These are phyloP conservation scores for Candida pseudocylindracea DNA, from an alignment of 1,139 yeast genomes.

Conservation along the genomic window DNA sequence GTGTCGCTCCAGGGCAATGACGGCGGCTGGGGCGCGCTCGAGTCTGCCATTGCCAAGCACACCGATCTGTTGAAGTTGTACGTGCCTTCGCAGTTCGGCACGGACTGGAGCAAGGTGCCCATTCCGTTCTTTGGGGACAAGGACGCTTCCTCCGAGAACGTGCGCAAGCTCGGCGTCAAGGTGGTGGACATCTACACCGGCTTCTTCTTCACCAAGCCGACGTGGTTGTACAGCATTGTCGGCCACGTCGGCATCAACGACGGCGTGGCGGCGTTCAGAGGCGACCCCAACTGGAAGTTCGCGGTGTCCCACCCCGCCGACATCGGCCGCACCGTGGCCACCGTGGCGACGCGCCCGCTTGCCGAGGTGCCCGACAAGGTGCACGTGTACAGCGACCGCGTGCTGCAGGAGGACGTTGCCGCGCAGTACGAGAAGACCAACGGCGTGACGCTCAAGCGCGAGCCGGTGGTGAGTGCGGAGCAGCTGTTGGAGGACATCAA, in stretches of 20 bases:
- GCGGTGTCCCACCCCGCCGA: slow-evolving; percentile 16
- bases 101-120: slow-evolving; percentile 9
- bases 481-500: slow-evolving; percentile 12
- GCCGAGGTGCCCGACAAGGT: slow-evolving; percentile 21
- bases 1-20: slow-evolving; percentile 18
- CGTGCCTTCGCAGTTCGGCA: slow-evolving; percentile 44
- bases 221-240: slow-evolving; percentile 12
- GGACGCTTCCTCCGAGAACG: slow-evolving; percentile 13
- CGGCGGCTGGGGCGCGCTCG: slow-evolving; percentile 8
- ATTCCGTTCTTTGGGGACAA: slow-evolving; percentile 12
- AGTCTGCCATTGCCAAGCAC: slow-evolving; percentile 15
- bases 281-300: slow-evolving; percentile 15
- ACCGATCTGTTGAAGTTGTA: slow-evolving; percentile 18
- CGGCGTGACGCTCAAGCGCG: slow-evolving; percentile 12
- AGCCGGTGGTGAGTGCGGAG: slow-evolving; percentile 6
- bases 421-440: slow-evolving; percentile 17
- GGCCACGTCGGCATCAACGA: slow-evolving; percentile 17
- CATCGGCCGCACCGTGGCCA: slow-evolving; percentile 22
- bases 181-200: slow-evolving; percentile 23
- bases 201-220: slow-evolving; percentile 19
- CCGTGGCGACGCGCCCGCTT: slow-evolving; percentile 12
- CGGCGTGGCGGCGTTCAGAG: slow-evolving; percentile 14
- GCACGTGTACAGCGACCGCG: slow-evolving; percentile 17
- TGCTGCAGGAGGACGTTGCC: slow-evolving; percentile 16
- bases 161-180: slow-evolving; percentile 25